Base-by-base conservation (phyloP, 2,329 filamentous ascomycete genomes). In the Lomentospora prolificans region DNA sequence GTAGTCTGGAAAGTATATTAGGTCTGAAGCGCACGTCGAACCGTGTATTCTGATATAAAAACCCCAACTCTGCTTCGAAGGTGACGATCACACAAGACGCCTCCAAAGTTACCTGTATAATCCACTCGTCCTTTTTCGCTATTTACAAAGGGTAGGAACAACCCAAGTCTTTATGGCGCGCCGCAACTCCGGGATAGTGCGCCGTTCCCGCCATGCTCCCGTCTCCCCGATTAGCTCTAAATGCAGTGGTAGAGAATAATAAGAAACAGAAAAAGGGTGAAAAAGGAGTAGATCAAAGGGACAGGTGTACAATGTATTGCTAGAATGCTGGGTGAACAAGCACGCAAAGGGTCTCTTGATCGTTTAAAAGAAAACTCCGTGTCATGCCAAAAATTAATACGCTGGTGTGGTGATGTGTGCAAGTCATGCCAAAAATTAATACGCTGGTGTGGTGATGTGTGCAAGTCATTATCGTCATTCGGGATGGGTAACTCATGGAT, bases 381-480 rank as follows among this genome's bases (percentile, higher is more conserved):
- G 28, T 39, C 50, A 53, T 53, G 51, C 51, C 36, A 31, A 53
- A 31, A 36, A 31, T 53, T 31, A 36, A 39, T 30, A 53, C 28
- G 31, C 36, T 53, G 30, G 51, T 41, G n/a, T n/a, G n/a, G n/a
- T n/a, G n/a, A n/a, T n/a, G n/a, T n/a, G n/a, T n/a, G n/a, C n/a
- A n/a, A n/a, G n/a, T n/a, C n/a, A n/a, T n/a, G n/a, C n/a, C n/a
- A n/a, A n/a, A n/a, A n/a, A n/a, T n/a, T n/a, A n/a, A n/a, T n/a
- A n/a, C 36, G 36, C 36, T 60, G 57, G 57, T 57, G 55, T 25
- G 51, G 50, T 56, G 44, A 55, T 51, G 39, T 58, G 53, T 50
- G 51, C 59, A 61, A 61, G 59, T 57, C 57, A 55, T 58, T 53
- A 56, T 61, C 59, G 53, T 61, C 57, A 61, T 61, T 52, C 22